Evolutionary conservation across 345 rosid species (phyloP).

Genomic region (Boechera stricta): DNA sequence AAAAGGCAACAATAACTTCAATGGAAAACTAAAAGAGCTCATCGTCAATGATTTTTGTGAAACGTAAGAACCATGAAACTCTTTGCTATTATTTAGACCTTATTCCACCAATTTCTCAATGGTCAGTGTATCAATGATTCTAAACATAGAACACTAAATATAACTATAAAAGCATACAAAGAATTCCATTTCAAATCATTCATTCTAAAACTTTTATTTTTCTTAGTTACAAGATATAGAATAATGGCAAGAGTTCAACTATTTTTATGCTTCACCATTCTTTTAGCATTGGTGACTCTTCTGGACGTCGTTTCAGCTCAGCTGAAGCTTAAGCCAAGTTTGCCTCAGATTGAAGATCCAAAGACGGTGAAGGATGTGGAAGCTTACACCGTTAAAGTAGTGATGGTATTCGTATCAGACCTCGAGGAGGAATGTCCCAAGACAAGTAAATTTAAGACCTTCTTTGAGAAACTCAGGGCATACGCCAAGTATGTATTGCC

Average conservation of each 20-base stretch:
- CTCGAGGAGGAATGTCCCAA: constrained; percentile 44
- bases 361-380: constrained; percentile 38
- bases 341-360: constrained; percentile 30
- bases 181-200: not conserved
- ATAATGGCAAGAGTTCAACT: constrained; percentile 42
- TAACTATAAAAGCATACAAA: constrained; percentile 26
- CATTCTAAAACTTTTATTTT: not conserved
- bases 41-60: constrained; percentile 8
- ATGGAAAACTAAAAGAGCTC: not conserved
- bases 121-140: constrained; percentile 6
- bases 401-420: constrained; percentile 35
- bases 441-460: constrained; percentile 18
- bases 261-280: constrained; percentile 32
- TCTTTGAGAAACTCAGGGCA: constrained; percentile 37
- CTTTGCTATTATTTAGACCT: constrained; percentile 30
- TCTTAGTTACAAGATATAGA: not conserved
- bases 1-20: not conserved
- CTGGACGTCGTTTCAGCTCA: constrained; percentile 31
- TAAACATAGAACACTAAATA: constrained; percentile 33
- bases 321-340: constrained; percentile 4
- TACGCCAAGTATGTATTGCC: constrained; percentile 40
- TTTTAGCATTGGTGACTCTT: constrained; percentile 17
- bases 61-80: constrained; percentile 28
- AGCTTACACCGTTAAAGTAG: constrained; percentile 39
- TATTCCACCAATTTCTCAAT: constrained; percentile 19